Percentiles rank a stretch among this genome's conserved stretches.
These are phyloP conservation scores for Solanum corneliomulleri DNA, from an alignment of 257 asterid species.

Conservation along the genomic window DNA sequence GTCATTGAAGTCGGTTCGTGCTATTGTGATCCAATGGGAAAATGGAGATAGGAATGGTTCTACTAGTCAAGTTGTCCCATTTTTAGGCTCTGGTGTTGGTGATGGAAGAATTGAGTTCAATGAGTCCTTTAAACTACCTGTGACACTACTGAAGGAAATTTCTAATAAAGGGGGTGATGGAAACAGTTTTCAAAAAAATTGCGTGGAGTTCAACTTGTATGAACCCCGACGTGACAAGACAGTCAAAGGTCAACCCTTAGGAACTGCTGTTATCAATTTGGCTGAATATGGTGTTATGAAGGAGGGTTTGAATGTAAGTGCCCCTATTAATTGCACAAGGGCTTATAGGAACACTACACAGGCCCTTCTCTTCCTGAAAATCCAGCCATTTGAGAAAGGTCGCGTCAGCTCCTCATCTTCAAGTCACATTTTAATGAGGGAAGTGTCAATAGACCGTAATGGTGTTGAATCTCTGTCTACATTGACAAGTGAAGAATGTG, in stretches of 20 bases:
- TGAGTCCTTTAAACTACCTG: constrained; percentile 60
- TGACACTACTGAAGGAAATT: constrained; percentile 37
- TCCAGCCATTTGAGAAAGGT: constrained; percentile 40
- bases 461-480: constrained; percentile 48
- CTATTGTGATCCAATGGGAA: constrained; percentile 74
- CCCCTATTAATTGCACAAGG: constrained; percentile 58
- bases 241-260: constrained; percentile 60
- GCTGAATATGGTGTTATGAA: constrained; percentile 51
- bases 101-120: constrained; percentile 64
- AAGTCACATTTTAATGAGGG: constrained; percentile 36
- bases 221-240: constrained; percentile 64
- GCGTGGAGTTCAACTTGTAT: constrained; percentile 56
- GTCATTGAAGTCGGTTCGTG: constrained; percentile 42
- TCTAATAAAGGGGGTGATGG: constrained; percentile 30
- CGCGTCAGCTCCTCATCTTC: constrained; percentile 32
- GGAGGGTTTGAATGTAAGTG: constrained; percentile 31
- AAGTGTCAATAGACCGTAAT: constrained; percentile 37
- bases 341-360: constrained; percentile 61
- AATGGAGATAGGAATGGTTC: constrained; percentile 43
- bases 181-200: constrained; percentile 49
- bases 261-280: constrained; percentile 64
- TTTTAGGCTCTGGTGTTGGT: constrained; percentile 37
- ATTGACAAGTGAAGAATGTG: constrained; percentile 56
- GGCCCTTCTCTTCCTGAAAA: constrained; percentile 48
- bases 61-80: constrained; percentile 53